These are phyloP conservation scores for Tetrahymena borealis DNA, from an alignment of 73 alveolate species.

Conservation along the genomic window DNA sequence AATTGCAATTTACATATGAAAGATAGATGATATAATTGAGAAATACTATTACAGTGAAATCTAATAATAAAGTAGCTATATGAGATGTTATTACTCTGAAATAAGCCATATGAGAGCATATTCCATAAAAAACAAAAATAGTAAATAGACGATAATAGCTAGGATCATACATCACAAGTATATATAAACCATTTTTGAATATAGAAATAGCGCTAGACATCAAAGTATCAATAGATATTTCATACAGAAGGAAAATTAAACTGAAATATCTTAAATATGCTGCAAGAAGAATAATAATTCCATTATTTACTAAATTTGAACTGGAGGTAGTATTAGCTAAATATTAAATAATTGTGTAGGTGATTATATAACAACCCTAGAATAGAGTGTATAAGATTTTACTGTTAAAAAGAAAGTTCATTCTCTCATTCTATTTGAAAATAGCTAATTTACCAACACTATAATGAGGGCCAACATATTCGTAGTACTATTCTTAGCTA, in stretches of 20 bases:
- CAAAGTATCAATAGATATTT: not conserved
- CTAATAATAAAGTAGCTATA: not conserved
- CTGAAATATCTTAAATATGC: not conserved
- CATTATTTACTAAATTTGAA: not conserved
- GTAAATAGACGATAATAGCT: not conserved
- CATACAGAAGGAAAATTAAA: not conserved
- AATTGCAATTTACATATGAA: not conserved
- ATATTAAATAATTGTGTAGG: not conserved
- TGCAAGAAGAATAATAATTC: not conserved
- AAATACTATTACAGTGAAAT: not conserved
- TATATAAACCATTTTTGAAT: not conserved
- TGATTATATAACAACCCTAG: not conserved
- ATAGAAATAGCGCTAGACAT: not conserved
- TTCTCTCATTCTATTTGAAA: not conserved
- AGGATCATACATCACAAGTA: not conserved
- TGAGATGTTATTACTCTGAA: not conserved
- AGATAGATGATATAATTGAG: not conserved
- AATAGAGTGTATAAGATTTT: not conserved
- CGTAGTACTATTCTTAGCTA: not conserved
- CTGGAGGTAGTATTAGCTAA: not conserved
- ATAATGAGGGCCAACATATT: not conserved
- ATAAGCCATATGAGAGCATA: not conserved
- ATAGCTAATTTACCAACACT: not conserved
- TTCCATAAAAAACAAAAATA: not conserved
- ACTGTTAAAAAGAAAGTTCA: not conserved